Evolutionary conservation across 371 early-diverging fungal genomes (phyloP), one percentile per base, ranked within the genome.

Genomic region (Furculomyces boomerangus): DNA sequence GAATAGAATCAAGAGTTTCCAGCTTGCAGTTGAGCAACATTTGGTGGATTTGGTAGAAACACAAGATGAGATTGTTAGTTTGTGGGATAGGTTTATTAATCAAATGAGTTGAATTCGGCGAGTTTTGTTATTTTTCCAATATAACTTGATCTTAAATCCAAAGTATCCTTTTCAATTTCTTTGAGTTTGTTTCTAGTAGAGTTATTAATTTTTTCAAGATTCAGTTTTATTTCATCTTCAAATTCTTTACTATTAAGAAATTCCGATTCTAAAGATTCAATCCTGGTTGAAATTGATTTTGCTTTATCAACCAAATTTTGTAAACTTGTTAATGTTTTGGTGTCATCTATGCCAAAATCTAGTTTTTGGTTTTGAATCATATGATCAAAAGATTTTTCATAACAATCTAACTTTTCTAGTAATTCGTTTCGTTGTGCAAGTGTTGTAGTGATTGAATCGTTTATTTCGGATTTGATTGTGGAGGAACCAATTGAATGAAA

Each of bases 1-100:
- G n/a, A 81, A 84, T 31, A 85, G 85, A 55, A 83, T 90, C 18
- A 79, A 79, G 30, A 90, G 90, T 57, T 83, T 90, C 60, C 75
- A 84, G 54, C 73, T 73, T 40, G 72, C 83, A 30, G 74, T 88
- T 20, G 84, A 88, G 59, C 70, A 72, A 3, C 86, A 83, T 50
- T 66, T 88, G 59, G 69, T 73, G 31, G 77, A 79, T 32, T 78
- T 89, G 78, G 74, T 86, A 44, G 81, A 82, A 54, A 86, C 80
- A 49, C 91, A 93, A 69, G 80, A 83, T 49, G 77, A 88, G 72
- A 81, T 85, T 37, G 66, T 84, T 49, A 68, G 73, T 2, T 64
- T 83, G 41, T 84, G 85, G 85, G 83, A 83, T 56, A 68, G 73
- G 8, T 84, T 66, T 28, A 49, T 67, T 24, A 56, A 26, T 29